Conservation (phyloP, 2,329 filamentous ascomycete species). For the Aspergillus novofumigatus region DNA sequence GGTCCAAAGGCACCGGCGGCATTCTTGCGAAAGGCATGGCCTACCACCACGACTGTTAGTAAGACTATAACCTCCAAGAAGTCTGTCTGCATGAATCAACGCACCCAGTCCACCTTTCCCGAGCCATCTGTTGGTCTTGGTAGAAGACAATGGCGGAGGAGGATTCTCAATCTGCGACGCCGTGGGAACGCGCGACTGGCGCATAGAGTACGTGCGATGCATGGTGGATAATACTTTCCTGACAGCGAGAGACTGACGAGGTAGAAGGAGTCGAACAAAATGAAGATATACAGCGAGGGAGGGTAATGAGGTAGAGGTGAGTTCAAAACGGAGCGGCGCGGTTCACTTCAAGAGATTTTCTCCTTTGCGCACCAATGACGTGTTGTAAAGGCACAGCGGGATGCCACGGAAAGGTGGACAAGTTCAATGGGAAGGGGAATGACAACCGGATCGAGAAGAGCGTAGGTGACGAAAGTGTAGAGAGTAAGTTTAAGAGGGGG, state of each 20-base stretch:
- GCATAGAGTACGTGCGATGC: slow-evolving; percentile 99
- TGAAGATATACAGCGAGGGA: slow-evolving; percentile 3
- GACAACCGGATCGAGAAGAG: slow-evolving; percentile 16
- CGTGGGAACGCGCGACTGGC: slow-evolving; percentile 91
- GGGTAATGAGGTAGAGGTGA: slow-evolving; percentile 1
- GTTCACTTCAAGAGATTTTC: neutral
- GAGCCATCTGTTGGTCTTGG: slow-evolving; percentile 86
- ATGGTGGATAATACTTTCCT: slow-evolving; percentile 48
- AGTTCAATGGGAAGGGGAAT: slow-evolving; percentile 5
- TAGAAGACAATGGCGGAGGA: slow-evolving; percentile 83
- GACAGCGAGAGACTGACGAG: neutral
- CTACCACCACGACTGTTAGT: slow-evolving; percentile 37
- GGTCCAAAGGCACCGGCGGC: slow-evolving; percentile 58
- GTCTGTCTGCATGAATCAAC: slow-evolving; percentile 32
- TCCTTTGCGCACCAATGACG: slow-evolving; percentile 34
- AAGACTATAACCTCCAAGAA: slow-evolving; percentile 5
- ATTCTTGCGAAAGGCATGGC: slow-evolving; percentile 58
- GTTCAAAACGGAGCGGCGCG: slow-evolving; percentile 4
- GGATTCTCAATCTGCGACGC: slow-evolving; percentile 89
- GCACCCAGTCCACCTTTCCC: slow-evolving; percentile 80
- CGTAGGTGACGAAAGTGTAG: slow-evolving; percentile 6
- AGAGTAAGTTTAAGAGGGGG: neutral
- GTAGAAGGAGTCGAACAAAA: slow-evolving; percentile 1
- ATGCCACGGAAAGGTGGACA: slow-evolving; percentile 23
- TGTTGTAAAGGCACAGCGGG: slow-evolving; percentile 19